Evolutionary conservation across 2,329 filamentous ascomycete species (phyloP), one percentile per base, ranked within the genome.

Genomic region (Ascochyta fabae): DNA sequence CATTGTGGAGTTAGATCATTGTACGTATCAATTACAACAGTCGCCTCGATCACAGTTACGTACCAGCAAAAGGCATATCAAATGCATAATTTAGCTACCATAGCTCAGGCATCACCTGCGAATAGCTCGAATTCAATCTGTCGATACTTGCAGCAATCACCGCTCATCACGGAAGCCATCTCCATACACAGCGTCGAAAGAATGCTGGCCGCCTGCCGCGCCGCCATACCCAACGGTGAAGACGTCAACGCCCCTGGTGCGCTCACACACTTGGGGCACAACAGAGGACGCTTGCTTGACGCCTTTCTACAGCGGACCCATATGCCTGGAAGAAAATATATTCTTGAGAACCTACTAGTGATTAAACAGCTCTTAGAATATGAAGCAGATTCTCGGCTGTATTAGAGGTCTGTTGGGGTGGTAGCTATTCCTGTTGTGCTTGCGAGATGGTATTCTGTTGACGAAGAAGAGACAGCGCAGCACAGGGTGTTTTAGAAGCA

Each of bases 301-400:
- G 47, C 56, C 33, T 58, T 51, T 15, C 27, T 58, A 42, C 34
- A 38, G 7, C 38, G 40, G 36, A 27, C 38, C n/a, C 51, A 55
- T 45, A 54, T 58, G 51, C 43, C 50, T 12, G 38, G 46, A n/a
- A 42, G 31, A 6, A 51, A 39, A 44, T 42, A 33, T 24, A 41
- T 51, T 10, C 4, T 42, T 9, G 56, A 58, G 15, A 58, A 58
- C 26, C 42, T 58, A 27, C 56, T 48, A 75, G 89, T 94, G 51
- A 91, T 98, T 65, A 89, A 96, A 71, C 85, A 97, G 6, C 85
- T 98, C 29, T 87, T 98, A 29, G 86, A 94, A 67, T 86, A 91
- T 73, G 94, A 94, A 68, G 94, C 92, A 65, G 93, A 98, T 74
- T 92, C 93, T 56, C 86, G 51, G 22, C 38, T 58, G 31, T 43